phyloP scores from a whole-genome alignment of 2,329 filamentous ascomycete genomes.

The Ustulina deusta region DNA sequence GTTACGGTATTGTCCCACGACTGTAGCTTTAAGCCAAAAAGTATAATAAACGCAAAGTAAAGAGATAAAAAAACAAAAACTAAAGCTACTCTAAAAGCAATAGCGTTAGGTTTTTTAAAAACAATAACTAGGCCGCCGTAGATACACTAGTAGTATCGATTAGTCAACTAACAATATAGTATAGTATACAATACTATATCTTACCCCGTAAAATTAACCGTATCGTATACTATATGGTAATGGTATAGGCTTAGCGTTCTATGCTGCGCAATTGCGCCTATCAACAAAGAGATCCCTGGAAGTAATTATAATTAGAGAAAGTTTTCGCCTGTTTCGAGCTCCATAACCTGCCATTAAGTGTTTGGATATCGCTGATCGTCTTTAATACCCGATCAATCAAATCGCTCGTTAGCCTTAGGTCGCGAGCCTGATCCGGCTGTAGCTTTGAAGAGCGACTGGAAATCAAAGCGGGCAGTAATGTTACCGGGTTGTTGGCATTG shows the following conservation, averaged over 20 bases:
- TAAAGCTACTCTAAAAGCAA: neutral
- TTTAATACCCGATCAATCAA: neutral
- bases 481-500: neutral
- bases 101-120: neutral
- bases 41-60: conserved; percentile 3
- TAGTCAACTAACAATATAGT: neutral
- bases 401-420: neutral
- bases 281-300: conserved; percentile 13
- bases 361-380: conserved; percentile 15
- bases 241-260: neutral
- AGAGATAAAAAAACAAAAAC: neutral
- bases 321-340: neutral
- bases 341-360: neutral
- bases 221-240: conserved; percentile 14
- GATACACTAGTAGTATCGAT: neutral
- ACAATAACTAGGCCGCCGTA: neutral
- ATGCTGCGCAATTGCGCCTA: conserved; percentile 13
- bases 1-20: neutral
- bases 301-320: neutral
- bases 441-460: neutral
- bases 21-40: conserved; percentile 10
- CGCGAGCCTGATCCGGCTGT: neutral
- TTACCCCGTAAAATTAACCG: conserved; percentile 17
- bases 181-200: neutral
- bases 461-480: neutral